Conservation (phyloP, 768 basidiomycete genomes). For the Lactarius trivialis region DNA sequence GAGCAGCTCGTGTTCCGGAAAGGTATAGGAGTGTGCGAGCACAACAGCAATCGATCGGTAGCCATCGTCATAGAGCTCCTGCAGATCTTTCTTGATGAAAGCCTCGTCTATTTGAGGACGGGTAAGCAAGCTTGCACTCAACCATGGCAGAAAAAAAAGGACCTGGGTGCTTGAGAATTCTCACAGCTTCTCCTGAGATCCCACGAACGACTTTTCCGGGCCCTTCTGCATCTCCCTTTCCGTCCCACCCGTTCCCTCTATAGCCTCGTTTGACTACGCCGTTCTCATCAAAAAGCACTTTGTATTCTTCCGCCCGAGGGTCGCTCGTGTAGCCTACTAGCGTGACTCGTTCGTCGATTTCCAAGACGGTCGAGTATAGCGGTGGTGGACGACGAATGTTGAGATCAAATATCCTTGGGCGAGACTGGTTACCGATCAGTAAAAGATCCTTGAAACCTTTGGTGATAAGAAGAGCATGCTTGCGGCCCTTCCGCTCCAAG, state of each 20-base stretch:
- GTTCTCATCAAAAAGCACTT: slow-evolving; percentile 66
- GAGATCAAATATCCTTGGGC: slow-evolving; percentile 91
- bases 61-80: slow-evolving; percentile 69
- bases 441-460: slow-evolving; percentile 88
- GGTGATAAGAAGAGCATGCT: slow-evolving; percentile 87
- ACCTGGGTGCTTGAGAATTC: slow-evolving; percentile 73
- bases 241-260: slow-evolving; percentile 74
- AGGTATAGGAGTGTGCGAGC: slow-evolving; percentile 88
- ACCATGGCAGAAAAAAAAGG: slow-evolving; percentile 10
- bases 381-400: slow-evolving; percentile 75
- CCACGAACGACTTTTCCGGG: slow-evolving; percentile 77
- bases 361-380: slow-evolving; percentile 70
- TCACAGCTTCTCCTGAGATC: slow-evolving; percentile 83
- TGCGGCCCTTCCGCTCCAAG: slow-evolving; percentile 89
- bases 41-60: slow-evolving; percentile 87
- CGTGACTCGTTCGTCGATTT: slow-evolving; percentile 88
- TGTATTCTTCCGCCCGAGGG: slow-evolving; percentile 69
- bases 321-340: slow-evolving; percentile 91
- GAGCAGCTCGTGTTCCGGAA: slow-evolving; percentile 73
- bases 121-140: slow-evolving; percentile 9
- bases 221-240: slow-evolving; percentile 61
- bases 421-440: slow-evolving; percentile 89
- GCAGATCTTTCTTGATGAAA: slow-evolving; percentile 52
- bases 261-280: slow-evolving; percentile 65
- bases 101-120: slow-evolving; percentile 40